phyloP scores from a whole-genome alignment of 345 rosid species.

The Camelina sativa region DNA sequence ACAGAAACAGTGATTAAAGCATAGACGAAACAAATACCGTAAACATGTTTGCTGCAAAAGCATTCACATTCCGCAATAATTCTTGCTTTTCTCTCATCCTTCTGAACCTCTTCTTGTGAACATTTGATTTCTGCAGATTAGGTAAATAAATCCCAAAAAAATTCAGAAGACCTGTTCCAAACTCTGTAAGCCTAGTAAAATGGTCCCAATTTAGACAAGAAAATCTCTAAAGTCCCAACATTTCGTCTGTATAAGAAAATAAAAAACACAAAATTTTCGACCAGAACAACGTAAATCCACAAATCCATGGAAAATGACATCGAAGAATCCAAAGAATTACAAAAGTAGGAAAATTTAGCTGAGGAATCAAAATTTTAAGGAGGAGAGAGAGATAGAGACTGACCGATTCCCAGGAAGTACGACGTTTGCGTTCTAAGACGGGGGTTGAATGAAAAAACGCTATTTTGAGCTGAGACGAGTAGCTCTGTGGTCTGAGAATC shows the following conservation, averaged over 20 bases:
- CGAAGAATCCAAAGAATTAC: neutral
- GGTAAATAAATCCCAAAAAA: neutral
- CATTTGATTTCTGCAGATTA: slow-evolving; percentile 41
- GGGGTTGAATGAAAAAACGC: slow-evolving; percentile 69
- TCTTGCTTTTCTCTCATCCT: slow-evolving; percentile 54
- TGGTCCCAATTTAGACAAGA: neutral
- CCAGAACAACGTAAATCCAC: slow-evolving; percentile 1
- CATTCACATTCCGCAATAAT: slow-evolving; percentile 52
- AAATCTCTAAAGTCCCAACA: slow-evolving; percentile 10
- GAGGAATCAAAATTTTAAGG: neutral
- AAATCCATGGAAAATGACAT: slow-evolving; percentile 6
- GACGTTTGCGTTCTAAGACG: slow-evolving; percentile 65
- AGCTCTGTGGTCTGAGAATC: slow-evolving; percentile 47
- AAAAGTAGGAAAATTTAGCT: slow-evolving; percentile 31
- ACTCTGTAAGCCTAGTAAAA: neutral
- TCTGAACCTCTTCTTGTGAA: slow-evolving; percentile 53
- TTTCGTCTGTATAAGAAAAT: neutral
- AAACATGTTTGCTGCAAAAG: slow-evolving; percentile 60
- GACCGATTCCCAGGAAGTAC: slow-evolving; percentile 50
- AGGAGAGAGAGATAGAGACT: slow-evolving; percentile 38
- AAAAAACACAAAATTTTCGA: neutral
- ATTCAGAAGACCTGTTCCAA: neutral
- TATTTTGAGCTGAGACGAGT: slow-evolving; percentile 29
- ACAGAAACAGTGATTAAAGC: neutral
- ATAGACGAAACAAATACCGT: slow-evolving; percentile 45